Percentiles rank a stretch among this genome's conserved stretches.
Evolutionary conservation across 2,329 filamentous ascomycete species (phyloP).

Genomic region (Cladobotryum mycophilum): DNA sequence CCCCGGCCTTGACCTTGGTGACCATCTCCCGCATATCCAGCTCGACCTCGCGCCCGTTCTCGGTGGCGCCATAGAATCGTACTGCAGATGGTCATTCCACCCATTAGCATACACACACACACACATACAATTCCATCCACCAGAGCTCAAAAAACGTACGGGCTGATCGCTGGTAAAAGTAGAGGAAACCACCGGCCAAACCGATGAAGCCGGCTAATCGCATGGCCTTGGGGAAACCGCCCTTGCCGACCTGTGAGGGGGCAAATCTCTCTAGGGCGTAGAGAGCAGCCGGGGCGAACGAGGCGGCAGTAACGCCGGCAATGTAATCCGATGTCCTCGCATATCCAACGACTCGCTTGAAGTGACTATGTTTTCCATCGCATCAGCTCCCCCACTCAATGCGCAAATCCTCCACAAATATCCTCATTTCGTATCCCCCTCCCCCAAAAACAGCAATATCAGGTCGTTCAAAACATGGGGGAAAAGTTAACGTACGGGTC

Average conservation of each 20-base stretch:
- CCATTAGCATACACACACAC: neutral
- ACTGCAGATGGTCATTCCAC: slow-evolving; percentile 44
- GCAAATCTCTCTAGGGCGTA: slow-evolving; percentile 75
- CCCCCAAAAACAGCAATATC: neutral
- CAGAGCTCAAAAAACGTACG: slow-evolving; percentile 48
- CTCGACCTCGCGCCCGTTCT: slow-evolving; percentile 86
- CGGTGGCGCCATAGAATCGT: slow-evolving; percentile 90
- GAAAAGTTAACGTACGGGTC: slow-evolving; percentile 65
- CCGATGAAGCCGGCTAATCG: slow-evolving; percentile 70
- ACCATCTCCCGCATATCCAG: slow-evolving; percentile 99
- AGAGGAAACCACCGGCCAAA: slow-evolving; percentile 69
- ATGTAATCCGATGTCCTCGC: slow-evolving; percentile 79
- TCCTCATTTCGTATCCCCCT: neutral
- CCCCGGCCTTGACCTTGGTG: slow-evolving; percentile 83
- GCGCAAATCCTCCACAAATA: neutral
- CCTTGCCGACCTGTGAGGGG: slow-evolving; percentile 77
- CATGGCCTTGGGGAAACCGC: slow-evolving; percentile 77
- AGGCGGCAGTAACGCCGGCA: slow-evolving; percentile 60
- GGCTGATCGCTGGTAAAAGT: slow-evolving; percentile 77
- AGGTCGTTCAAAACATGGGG: neutral
- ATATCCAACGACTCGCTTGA: slow-evolving; percentile 84
- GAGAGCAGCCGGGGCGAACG: slow-evolving; percentile 68
- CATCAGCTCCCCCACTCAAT: slow-evolving; percentile 19
- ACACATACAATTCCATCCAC: too few species aligned
- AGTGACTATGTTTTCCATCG: slow-evolving; percentile 58